A percentile compares a stretch with the other conserved stretches of the same genome.
phyloP scores from a whole-genome alignment of 805 yeast species.

The Lipomyces sp. region DNA sequence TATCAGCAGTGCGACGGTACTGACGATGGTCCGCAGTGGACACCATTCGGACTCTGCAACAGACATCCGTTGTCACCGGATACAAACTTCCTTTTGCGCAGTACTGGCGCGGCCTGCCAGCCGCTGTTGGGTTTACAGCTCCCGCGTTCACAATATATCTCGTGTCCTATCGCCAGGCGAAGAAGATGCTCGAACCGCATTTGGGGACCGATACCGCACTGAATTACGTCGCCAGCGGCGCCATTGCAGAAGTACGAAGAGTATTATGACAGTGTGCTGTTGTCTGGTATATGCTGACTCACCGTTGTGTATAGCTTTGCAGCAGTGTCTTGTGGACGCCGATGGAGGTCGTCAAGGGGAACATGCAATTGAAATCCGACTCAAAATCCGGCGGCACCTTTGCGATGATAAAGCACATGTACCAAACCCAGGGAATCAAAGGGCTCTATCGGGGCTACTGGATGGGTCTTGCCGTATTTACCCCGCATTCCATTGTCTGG shows the following conservation, averaged over 20 bases:
- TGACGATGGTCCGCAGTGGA: slow-evolving; percentile 35
- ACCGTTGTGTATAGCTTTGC: slow-evolving; percentile 5
- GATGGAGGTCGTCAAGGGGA: slow-evolving; percentile 46
- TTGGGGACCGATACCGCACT: slow-evolving; percentile 36
- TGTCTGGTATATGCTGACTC: not conserved
- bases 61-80: slow-evolving; percentile 41
- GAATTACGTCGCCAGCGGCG: slow-evolving; percentile 41
- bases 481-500: slow-evolving; percentile 45
- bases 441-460: slow-evolving; percentile 78
- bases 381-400: slow-evolving; percentile 23
- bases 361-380: slow-evolving; percentile 40
- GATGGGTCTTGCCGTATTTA: slow-evolving; percentile 45
- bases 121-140: slow-evolving; percentile 41
- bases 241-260: slow-evolving; percentile 40
- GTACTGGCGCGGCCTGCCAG: slow-evolving; percentile 43
- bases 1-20: not conserved
- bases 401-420: slow-evolving; percentile 41
- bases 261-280: not conserved
- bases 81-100: slow-evolving; percentile 40
- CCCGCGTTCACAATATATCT: slow-evolving; percentile 45
- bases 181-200: slow-evolving; percentile 38
- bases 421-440: slow-evolving; percentile 60
- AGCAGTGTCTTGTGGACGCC: slow-evolving; percentile 42
- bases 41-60: slow-evolving; percentile 44
- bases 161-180: slow-evolving; percentile 42